These are phyloP conservation scores for Macadamia integrifolia DNA, from an alignment of 164 flowering plant genomes.

Conservation along the genomic window DNA sequence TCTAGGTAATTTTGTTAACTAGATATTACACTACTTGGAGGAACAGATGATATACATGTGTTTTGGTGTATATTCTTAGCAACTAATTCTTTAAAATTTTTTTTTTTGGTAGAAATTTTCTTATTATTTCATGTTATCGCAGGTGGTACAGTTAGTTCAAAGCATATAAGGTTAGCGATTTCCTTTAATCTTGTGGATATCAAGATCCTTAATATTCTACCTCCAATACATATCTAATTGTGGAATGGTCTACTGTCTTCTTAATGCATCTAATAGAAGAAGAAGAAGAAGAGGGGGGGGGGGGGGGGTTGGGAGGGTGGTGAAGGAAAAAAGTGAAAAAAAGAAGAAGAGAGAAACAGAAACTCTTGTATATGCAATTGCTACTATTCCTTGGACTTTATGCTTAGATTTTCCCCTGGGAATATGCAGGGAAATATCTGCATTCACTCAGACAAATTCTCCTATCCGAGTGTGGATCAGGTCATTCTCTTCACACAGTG, in stretches of 20 bases:
- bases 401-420: background rate
- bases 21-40: background rate
- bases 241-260: too few relatives aligned
- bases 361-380: background rate
- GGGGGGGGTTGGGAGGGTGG: too few relatives aligned
- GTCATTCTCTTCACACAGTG: constrained; percentile 56
- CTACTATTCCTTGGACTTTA: background rate
- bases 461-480: constrained; percentile 27
- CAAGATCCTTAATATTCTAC: too few relatives aligned
- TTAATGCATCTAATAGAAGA: background rate
- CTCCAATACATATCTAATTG: too few relatives aligned
- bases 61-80: background rate
- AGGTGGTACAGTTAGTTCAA: constrained; percentile 28
- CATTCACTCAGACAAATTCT: constrained; percentile 17
- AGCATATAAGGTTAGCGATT: constrained; percentile 34
- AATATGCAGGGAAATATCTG: constrained; percentile 31
- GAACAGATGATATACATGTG: background rate
- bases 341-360: background rate
- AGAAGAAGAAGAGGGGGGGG: background rate
- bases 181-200: too few relatives aligned
- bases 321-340: too few relatives aligned
- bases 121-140: constrained; percentile 6
- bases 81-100: background rate
- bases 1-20: constrained; percentile 27
- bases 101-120: too few relatives aligned